Base-by-base conservation (phyloP, 768 basidiomycete genomes). In the Psilocybe azurescens region DNA sequence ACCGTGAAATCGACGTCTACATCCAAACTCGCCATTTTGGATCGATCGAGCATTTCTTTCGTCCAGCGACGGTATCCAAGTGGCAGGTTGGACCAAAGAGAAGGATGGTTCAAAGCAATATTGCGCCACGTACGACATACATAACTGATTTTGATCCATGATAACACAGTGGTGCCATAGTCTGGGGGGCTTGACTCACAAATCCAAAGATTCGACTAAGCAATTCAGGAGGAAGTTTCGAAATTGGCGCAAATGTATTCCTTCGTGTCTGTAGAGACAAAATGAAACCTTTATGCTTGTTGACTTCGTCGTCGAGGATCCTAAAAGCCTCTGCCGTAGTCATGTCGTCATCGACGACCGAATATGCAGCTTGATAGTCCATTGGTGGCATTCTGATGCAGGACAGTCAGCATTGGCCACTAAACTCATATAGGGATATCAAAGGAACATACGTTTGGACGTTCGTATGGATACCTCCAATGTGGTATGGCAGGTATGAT, bases 71-170 rank as follows among this genome's bases (percentile, higher is more conserved):
- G 33, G 29, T 47, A 14, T 11, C 5, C 7, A 20, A 58, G 41
- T 10, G 56, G 52, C 24, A 48, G 56, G 14, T 47, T 53, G 16
- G 56, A 28, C 61, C 61, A 62, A 32, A 62, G 56, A 30, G 56
- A 62, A 7, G 61, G 61, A 24, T 24, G 46, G 24, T 48, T 62
- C 18, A 62, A 10, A 6, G 61, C 51, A 29, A 49, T 32, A 24
- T 53, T n/a, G 44, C 56, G 61, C 61, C 61, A 62, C 20, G 32
- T 13, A 29, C 56, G 56, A 33, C 61, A 62, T 13, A 62, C 61
- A 39, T 58, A 56, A 16, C 50, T 57, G 10, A 58, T 56, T 58
- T 53, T 52, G 18, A 49, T 62, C 61, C 61, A 62, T 8, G 39
- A 29, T n/a, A 47, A 38, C 13, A 52, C 13, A 11, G 29, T 10